Evolutionary conservation across 768 basidiomycete genomes (phyloP).

Genomic region (Strobilomyces dryophilus): DNA sequence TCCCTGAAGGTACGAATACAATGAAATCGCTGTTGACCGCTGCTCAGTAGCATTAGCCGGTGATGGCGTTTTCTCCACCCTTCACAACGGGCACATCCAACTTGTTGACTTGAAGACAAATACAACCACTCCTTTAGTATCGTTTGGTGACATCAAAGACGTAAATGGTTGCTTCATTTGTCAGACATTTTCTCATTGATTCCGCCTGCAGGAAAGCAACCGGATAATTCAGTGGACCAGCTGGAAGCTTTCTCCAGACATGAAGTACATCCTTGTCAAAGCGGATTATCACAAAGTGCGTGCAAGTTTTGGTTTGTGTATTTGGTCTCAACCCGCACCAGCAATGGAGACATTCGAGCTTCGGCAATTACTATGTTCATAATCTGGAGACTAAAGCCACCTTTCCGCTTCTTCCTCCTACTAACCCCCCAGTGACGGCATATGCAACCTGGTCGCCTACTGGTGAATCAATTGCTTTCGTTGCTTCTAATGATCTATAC

Average conservation of each 20-base stretch:
- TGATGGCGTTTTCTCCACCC: conserved; percentile 84
- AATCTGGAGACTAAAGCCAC: conserved; percentile 65
- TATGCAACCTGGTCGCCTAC: conserved; percentile 89
- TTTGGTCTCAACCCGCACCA: conserved; percentile 28
- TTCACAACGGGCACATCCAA: conserved; percentile 59
- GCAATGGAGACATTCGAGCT: conserved; percentile 94
- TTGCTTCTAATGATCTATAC: conserved; percentile 85
- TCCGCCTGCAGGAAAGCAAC: conserved; percentile 48
- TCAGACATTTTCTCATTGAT: background rate
- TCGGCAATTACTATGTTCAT: conserved; percentile 93
- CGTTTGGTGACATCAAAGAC: conserved; percentile 55
- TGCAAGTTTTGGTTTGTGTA: background rate
- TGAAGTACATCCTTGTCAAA: conserved; percentile 84
- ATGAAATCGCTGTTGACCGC: background rate
- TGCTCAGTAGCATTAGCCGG: conserved; percentile 55
- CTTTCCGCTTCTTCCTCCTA: conserved; percentile 63
- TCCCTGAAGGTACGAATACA: conserved; percentile 73
- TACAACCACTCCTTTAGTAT: conserved; percentile 57
- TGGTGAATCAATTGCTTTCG: conserved; percentile 79
- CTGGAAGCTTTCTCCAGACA: conserved; percentile 89
- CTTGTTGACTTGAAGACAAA: conserved; percentile 81
- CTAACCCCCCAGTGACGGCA: conserved; percentile 65
- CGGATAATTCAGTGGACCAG: conserved; percentile 43
- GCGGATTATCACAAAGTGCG: conserved; percentile 68
- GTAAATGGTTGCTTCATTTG: conserved; percentile 37